A percentile compares a stretch with the other conserved stretches of the same genome.
Conservation (phyloP, 768 basidiomycete genomes). For the Suillus lakei region DNA sequence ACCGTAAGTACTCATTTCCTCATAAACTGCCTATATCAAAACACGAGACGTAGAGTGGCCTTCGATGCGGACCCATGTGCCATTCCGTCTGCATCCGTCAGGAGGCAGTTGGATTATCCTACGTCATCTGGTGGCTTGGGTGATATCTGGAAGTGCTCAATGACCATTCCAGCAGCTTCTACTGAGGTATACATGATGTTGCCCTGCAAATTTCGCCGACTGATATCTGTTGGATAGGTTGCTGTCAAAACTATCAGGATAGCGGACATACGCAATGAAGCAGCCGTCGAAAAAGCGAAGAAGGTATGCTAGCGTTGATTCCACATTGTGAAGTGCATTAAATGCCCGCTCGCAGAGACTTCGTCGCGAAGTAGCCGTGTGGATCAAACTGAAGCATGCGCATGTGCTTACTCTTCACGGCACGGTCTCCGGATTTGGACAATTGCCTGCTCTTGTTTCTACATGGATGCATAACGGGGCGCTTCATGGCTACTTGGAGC, state of each 20-base stretch:
- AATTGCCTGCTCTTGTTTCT: not conserved
- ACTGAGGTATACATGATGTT: not conserved
- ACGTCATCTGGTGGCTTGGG: not conserved
- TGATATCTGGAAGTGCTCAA: not conserved
- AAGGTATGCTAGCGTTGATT: not conserved
- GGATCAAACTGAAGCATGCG: not conserved
- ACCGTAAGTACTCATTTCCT: not conserved
- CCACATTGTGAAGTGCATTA: not conserved
- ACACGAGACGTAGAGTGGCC: not conserved
- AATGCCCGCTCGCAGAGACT: not conserved
- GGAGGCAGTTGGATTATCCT: not conserved
- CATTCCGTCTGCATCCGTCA: not conserved
- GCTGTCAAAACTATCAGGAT: constrained; percentile 2
- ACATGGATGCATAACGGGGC: constrained; percentile 2
- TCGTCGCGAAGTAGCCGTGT: not conserved
- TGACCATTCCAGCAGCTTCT: not conserved
- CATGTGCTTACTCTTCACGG: not conserved
- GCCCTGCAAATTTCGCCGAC: not conserved
- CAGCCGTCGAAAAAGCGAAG: not conserved
- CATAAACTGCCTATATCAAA: not conserved
- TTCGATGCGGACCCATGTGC: not conserved
- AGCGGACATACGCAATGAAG: not conserved
- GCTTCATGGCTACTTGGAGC: not conserved
- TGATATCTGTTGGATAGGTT: not conserved
- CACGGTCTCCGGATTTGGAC: not conserved